Conservation (phyloP, 2,329 filamentous ascomycete species). For the Epichloe scottii region DNA sequence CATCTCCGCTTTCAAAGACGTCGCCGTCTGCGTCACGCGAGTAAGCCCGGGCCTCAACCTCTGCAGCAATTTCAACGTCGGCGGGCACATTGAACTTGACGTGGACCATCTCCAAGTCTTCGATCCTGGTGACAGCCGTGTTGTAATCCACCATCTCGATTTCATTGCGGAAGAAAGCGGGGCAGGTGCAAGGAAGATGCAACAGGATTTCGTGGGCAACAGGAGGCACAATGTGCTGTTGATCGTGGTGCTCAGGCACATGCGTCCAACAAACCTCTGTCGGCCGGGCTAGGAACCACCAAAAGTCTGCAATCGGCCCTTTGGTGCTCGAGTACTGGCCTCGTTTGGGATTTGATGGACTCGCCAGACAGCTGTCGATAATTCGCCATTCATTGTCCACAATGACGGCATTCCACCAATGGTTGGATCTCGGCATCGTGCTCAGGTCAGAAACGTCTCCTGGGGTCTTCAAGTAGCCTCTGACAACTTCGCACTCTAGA, state of each 20-base stretch:
- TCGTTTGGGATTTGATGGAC: conserved; percentile 76
- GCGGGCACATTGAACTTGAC: conserved; percentile 76
- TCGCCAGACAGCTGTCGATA: conserved; percentile 86
- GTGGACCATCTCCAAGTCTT: conserved; percentile 88
- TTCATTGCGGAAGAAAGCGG: conserved; percentile 73
- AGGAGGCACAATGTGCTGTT: conserved; percentile 87
- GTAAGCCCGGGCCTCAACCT: conserved; percentile 77
- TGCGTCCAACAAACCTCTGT: conserved; percentile 92
- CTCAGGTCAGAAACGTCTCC: conserved; percentile 74
- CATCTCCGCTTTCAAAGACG: conserved; percentile 81
- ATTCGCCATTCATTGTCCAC: conserved; percentile 94
- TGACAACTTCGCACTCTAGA: conserved; percentile 73
- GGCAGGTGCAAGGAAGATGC: conserved; percentile 73
- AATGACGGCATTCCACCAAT: conserved; percentile 94
- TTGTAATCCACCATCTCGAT: conserved; percentile 82
- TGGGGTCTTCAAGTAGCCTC: conserved; percentile 81
- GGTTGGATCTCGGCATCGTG: conserved; percentile 76
- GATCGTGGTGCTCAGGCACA: conserved; percentile 71
- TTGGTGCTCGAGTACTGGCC: conserved; percentile 62
- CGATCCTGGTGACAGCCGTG: conserved; percentile 71
- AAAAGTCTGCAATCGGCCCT: conserved; percentile 62
- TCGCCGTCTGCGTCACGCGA: conserved; percentile 80
- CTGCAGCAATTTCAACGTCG: conserved; percentile 84
- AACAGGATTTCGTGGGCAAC: conserved; percentile 77
- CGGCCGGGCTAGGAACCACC: conserved; percentile 89